Base-by-base conservation (phyloP, 495 filamentous ascomycete genomes). In the Neurospora tetrasperma region DNA sequence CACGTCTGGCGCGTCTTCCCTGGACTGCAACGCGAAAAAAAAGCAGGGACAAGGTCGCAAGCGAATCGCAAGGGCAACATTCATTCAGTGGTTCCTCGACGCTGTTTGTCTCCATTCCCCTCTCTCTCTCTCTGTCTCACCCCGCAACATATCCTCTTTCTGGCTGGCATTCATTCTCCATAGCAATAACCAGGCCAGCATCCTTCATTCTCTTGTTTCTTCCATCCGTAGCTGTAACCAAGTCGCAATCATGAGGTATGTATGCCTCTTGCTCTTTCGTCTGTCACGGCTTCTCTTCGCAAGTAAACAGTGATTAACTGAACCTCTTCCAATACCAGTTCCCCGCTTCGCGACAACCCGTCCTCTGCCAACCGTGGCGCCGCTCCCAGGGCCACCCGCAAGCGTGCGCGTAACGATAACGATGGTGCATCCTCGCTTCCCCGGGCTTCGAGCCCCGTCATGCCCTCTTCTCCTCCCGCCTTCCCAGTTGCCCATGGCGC, bases 311-410 rank as follows among this genome's bases (percentile, higher is more conserved):
- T 70, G 69, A 41, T 62, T 75, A 68, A 74, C 68, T 70, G 38
- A 76, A 62, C 16, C 4, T 41, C 20, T 1, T 38, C 2, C 5
- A 12, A 66, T 12, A 18, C 12, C 68, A 85, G 93, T 86, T 94
- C 93, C 80, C 94, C 94, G 79, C 88, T 97, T 71, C 91, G 91
- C 82, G 87, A 90, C 71, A 94, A 89, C 83, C 91, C 92, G 86
- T 90, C 92, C 74, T 93, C 94, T 76, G 94, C 91, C 77, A 98
- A 98, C 81, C 90, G 94, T 72, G 93, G 93, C 70, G 75, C 86
- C 70, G 80, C 86, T 44, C 84, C 84, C 35, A 78, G 85, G 71
- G 89, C 85, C 75, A 86, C 87, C 76, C 91, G 93, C 73, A 98
- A 98, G 85, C 89, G 94, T 76, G 88, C 90, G 18, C 91, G 94